A percentile compares a stretch with the other conserved stretches of the same genome.
These are phyloP conservation scores for Cladobotryum protrusum DNA, from an alignment of 2,329 filamentous ascomycete species.

Conservation along the genomic window DNA sequence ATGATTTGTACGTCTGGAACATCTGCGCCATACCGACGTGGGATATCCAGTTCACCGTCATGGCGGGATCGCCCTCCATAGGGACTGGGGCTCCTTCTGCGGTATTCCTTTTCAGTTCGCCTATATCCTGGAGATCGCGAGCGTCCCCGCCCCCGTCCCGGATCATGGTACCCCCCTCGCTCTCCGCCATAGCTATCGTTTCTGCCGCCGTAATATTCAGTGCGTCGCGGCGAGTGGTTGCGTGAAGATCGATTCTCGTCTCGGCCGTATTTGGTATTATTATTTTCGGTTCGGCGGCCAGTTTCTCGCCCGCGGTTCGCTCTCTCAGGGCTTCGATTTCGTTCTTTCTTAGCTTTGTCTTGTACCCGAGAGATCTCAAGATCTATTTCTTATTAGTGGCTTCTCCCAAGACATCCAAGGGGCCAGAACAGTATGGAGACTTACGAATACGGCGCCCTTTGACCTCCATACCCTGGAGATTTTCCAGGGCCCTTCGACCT, in stretches of 20 bases:
- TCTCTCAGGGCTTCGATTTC: slow-evolving; percentile 56
- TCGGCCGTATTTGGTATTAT: slow-evolving; percentile 40
- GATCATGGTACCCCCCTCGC: slow-evolving; percentile 34
- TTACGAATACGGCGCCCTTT: slow-evolving; percentile 90
- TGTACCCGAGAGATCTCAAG: slow-evolving; percentile 86
- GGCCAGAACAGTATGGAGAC: slow-evolving; percentile 26
- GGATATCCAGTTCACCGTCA: slow-evolving; percentile 60
- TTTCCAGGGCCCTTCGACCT: slow-evolving; percentile 67
- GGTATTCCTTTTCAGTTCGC: slow-evolving; percentile 46
- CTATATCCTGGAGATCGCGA: slow-evolving; percentile 56
- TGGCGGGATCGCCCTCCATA: slow-evolving; percentile 41
- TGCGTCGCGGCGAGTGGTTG: slow-evolving; percentile 51
- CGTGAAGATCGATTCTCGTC: slow-evolving; percentile 62
- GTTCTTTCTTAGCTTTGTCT: slow-evolving; percentile 62
- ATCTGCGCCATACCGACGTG: slow-evolving; percentile 64
- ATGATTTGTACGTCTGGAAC: slow-evolving; percentile 89
- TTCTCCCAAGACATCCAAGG: neutral
- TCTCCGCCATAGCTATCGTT: slow-evolving; percentile 53
- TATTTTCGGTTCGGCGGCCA: slow-evolving; percentile 27
- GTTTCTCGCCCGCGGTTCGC: slow-evolving; percentile 37
- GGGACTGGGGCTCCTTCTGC: slow-evolving; percentile 66
- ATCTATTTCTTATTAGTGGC: slow-evolving; percentile 48
- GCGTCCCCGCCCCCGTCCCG: slow-evolving; percentile 47
- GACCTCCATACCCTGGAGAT: slow-evolving; percentile 73
- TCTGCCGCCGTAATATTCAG: slow-evolving; percentile 47